Conservation (phyloP, 2,329 filamentous ascomycete species). For the Penicillium sp. region DNA sequence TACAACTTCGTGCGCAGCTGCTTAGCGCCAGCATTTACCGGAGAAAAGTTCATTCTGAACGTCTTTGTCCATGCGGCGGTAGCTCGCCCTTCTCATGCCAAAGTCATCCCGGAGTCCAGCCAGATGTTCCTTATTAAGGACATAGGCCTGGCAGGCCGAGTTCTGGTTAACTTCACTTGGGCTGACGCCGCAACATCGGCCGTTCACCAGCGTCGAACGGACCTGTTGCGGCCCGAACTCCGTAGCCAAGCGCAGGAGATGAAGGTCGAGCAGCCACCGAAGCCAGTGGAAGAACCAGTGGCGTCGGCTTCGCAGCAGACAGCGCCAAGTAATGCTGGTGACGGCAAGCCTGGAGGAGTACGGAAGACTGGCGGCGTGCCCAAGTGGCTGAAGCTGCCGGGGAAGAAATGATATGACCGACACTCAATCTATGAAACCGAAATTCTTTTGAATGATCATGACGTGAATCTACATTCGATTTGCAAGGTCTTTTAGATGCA, state of each 20-base stretch:
- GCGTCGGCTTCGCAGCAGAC: conserved; percentile 7
- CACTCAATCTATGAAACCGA: neutral
- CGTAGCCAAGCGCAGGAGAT: conserved; percentile 64
- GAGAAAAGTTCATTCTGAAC: conserved; percentile 69
- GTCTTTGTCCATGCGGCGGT: conserved; percentile 45
- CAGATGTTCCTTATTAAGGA: conserved; percentile 62
- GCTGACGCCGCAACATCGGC: conserved; percentile 59
- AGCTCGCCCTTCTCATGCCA: conserved; percentile 22
- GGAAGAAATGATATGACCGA: conserved; percentile 59
- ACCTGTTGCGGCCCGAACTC: conserved; percentile 61
- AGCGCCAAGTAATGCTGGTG: conserved; percentile 30
- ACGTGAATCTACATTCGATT: too few relatives aligned
- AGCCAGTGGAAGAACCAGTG: conserved; percentile 50
- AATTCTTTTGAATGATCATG: conserved; percentile 10
- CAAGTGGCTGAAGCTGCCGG: conserved; percentile 69
- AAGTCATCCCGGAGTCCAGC: conserved; percentile 47
- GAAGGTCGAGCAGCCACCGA: conserved; percentile 44
- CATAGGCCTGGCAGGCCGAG: conserved; percentile 66
- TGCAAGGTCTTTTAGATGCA: too few relatives aligned
- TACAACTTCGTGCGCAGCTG: conserved; percentile 72
- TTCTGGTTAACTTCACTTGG: conserved; percentile 76
- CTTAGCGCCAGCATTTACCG: conserved; percentile 57
- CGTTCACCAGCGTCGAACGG: conserved; percentile 49
- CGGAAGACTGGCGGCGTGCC: conserved; percentile 50
- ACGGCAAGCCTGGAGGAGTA: conserved; percentile 29